These are phyloP conservation scores for Calonectria montana DNA, from an alignment of 2,329 filamentous ascomycete species.

Conservation along the genomic window DNA sequence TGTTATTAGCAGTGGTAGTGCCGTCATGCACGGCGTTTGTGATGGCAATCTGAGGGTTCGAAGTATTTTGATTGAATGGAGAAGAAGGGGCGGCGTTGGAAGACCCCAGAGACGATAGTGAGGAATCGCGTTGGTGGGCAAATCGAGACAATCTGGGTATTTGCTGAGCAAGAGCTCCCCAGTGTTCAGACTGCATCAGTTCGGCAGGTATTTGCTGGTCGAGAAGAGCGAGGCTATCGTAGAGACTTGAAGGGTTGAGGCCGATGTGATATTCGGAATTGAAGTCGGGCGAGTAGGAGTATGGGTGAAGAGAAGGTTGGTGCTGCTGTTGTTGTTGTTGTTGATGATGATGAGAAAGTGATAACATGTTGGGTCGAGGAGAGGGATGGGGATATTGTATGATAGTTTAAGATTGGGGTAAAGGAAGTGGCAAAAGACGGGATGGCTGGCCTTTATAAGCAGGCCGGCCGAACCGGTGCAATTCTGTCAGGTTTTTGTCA, in stretches of 20 bases:
- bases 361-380: constrained; percentile 45
- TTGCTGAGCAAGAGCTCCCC: constrained; percentile 52
- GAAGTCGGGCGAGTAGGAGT: constrained; percentile 35
- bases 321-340: constrained; percentile 45
- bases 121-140: constrained; percentile 70
- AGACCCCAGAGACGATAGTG: constrained; percentile 70
- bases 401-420: constrained; percentile 37
- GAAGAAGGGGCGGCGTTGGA: constrained; percentile 68
- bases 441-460: constrained; percentile 41
- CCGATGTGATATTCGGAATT: constrained; percentile 29
- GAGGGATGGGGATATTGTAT: constrained; percentile 16
- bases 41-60: constrained; percentile 69
- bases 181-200: constrained; percentile 57
- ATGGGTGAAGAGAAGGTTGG: constrained; percentile 28
- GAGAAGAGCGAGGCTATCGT: constrained; percentile 42
- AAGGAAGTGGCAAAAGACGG: constrained; percentile 39
- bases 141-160: constrained; percentile 53
- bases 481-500: constrained; percentile 23
- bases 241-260: constrained; percentile 32
- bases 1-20: constrained; percentile 52
- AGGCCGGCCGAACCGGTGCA: constrained; percentile 22
- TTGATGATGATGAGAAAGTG: constrained; percentile 37
- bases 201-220: constrained; percentile 39
- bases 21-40: constrained; percentile 60
- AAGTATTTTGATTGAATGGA: constrained; percentile 65